Percentiles rank a stretch among this genome's conserved stretches.
Evolutionary conservation across 1,139 yeast species (phyloP).

Genomic region (Yamadazyma dendronema): DNA sequence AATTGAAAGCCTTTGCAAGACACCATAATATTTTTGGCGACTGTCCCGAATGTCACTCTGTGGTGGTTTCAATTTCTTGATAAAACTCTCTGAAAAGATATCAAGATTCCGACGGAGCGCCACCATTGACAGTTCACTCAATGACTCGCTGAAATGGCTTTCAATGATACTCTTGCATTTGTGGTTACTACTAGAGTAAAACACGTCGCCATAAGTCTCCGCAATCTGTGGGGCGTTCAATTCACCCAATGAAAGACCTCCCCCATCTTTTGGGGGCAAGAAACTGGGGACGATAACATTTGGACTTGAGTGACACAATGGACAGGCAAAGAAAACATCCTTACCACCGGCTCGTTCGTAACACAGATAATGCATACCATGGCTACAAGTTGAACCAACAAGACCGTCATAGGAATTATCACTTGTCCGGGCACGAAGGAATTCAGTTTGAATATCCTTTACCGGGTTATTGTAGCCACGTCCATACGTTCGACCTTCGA

Average conservation of each 20-base stretch:
- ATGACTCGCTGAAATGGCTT: conserved; percentile 10
- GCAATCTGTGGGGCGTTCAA: conserved; percentile 16
- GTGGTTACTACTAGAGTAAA: conserved; percentile 12
- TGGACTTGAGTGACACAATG: conserved; percentile 59
- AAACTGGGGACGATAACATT: conserved; percentile 47
- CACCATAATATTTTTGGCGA: conserved; percentile 21
- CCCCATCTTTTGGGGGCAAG: conserved; percentile 20
- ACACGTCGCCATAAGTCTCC: conserved; percentile 20
- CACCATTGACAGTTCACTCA: conserved; percentile 9
- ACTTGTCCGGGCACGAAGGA: not conserved
- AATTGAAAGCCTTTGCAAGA: conserved; percentile 22
- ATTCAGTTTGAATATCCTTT: too few species aligned
- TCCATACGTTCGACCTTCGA: conserved; percentile 21
- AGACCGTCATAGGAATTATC: conserved; percentile 17
- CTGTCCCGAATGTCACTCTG: too few species aligned
- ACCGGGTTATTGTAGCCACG: conserved; percentile 21
- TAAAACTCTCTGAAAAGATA: conserved; percentile 13
- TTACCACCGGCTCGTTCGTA: conserved; percentile 33
- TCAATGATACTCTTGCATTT: conserved; percentile 15
- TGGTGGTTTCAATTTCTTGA: conserved; percentile 9
- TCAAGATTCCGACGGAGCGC: conserved; percentile 11
- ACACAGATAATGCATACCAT: conserved; percentile 64
- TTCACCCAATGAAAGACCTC: conserved; percentile 13
- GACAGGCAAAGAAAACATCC: conserved; percentile 47
- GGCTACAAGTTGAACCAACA: conserved; percentile 64